A percentile compares a stretch with the other conserved stretches of the same genome.
phyloP scores from a whole-genome alignment of 2,329 filamentous ascomycete genomes.

The Alternaria alternata region DNA sequence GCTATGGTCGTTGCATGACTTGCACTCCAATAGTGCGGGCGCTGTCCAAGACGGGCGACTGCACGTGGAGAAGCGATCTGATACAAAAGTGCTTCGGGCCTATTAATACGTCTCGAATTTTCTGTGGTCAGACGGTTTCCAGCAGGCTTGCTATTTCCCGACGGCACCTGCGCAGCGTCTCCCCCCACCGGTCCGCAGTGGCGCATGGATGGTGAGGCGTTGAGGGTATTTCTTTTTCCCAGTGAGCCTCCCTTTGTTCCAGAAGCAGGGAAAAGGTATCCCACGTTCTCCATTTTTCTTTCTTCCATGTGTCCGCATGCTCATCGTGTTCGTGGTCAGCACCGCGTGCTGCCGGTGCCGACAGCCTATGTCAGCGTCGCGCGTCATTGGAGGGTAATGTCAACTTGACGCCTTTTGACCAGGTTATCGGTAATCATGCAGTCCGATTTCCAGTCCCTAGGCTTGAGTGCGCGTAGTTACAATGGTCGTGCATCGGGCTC shows the following conservation, averaged over 20 bases:
- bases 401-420: conserved; percentile 9
- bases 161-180: conserved; percentile 4
- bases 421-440: conserved; percentile 10
- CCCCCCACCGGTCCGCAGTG: conserved; percentile 8
- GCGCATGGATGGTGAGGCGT: conserved; percentile 8
- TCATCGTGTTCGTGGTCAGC: background rate
- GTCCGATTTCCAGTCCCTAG: conserved; percentile 4
- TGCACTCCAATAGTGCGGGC: conserved; percentile 34
- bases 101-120: conserved; percentile 11
- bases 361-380: conserved; percentile 6
- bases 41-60: conserved; percentile 25
- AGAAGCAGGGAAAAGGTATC: conserved; percentile 6
- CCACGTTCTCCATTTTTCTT: conserved; percentile 1
- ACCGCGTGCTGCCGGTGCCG: conserved; percentile 10
- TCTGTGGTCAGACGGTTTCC: conserved; percentile 4
- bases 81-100: conserved; percentile 26
- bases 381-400: conserved; percentile 1
- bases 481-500: conserved; percentile 1
- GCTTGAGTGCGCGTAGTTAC: conserved; percentile 1
- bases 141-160: conserved; percentile 5
- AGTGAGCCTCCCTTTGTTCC: background rate
- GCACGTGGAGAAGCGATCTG: conserved; percentile 39
- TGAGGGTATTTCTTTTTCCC: conserved; percentile 9
- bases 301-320: conserved; percentile 6
- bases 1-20: conserved; percentile 43